Conservation (phyloP, 148 eudicot genomes). For the Rhododendron vialii region DNA sequence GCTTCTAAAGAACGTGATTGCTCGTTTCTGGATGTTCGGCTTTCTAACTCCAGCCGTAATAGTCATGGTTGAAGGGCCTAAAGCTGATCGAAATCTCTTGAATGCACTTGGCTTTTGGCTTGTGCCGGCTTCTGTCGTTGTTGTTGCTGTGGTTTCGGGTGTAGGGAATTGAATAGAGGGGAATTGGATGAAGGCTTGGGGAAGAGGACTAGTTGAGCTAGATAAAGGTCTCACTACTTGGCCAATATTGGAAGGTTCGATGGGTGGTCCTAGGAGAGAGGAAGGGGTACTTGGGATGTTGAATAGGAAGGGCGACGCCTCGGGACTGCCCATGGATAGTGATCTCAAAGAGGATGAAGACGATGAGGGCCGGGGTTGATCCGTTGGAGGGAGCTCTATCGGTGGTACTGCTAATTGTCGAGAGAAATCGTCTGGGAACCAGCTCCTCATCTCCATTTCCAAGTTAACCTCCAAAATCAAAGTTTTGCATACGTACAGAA, state of each 20-base stretch:
- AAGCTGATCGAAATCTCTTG: conserved; percentile 26
- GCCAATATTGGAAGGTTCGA: conserved; percentile 5
- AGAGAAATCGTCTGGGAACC: conserved; percentile 40
- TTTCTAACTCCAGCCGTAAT: conserved; percentile 14
- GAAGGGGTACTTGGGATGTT: conserved; percentile 20
- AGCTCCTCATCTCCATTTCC: conserved; percentile 46
- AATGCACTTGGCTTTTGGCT: conserved; percentile 46
- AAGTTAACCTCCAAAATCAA: conserved; percentile 33
- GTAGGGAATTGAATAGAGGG: conserved; percentile 33
- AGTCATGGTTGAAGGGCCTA: background rate
- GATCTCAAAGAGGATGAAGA: conserved; percentile 39
- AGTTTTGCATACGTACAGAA: background rate
- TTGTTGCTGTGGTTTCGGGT: conserved; percentile 41
- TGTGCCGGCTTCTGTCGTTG: conserved; percentile 28
- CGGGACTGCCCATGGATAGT: conserved; percentile 49
- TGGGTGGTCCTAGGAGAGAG: background rate
- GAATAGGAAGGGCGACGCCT: conserved; percentile 35
- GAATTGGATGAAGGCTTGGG: conserved; percentile 20
- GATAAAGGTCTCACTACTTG: conserved; percentile 12
- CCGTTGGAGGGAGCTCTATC: conserved; percentile 10
- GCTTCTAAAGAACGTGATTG: conserved; percentile 38
- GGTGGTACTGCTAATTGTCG: conserved; percentile 7
- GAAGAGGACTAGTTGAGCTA: conserved; percentile 16
- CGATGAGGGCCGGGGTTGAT: conserved; percentile 41
- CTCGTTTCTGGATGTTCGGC: conserved; percentile 45